Evolutionary conservation across 2,329 filamentous ascomycete species (phyloP), one percentile per base, ranked within the genome.

Genomic region (Aspergillus aculeatinus): DNA sequence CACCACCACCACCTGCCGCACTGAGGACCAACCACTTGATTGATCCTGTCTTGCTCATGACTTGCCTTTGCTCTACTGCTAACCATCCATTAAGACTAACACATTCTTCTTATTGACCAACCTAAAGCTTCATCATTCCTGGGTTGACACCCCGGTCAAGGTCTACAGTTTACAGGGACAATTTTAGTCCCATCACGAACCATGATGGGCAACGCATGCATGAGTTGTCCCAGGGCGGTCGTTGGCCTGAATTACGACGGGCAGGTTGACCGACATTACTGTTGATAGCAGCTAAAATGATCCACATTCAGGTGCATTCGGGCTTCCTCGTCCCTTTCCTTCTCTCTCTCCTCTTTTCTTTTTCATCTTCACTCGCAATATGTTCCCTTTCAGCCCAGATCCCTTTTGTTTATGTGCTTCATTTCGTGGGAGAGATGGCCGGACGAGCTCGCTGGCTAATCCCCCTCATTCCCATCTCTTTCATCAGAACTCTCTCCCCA

Each of bases 51-150:
- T 29, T 60, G 59, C 59, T 60, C 59, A 60, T 52, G 25, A 31
- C 51, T 47, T 49, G 51, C 54, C 47, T 58, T 60, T 58, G 59
- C 51, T 60, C 55, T 47, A 35, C 23, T 54, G 35, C 59, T 60
- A 60, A 60, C 50, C 27, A 44, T 16, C 6, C 16, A 19, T 44
- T 19, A 44, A 44, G 16, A 44, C 39, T 44, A 19, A 44, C 39
- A 44, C 39, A 48, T 3, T 33, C 29, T n/a, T 9, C 42, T 39
- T 19, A 35, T 14, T 42, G 23, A 23, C 25, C 10, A 25, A 14
- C 29, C 6, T n/a, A 12, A 16, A 39, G 31, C 27, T 47, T 55
- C n/a, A 21, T 23, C 44, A 35, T 25, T n/a, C 12, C n/a, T n/a
- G 16, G 27, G 25, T 29, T 14, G 21, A 12, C n/a, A 31, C 6